A percentile compares a stretch with the other conserved stretches of the same genome.
Evolutionary conservation across 1,284 basidiomycete genomes (phyloP).

Genomic region (Pascua guehoae): DNA sequence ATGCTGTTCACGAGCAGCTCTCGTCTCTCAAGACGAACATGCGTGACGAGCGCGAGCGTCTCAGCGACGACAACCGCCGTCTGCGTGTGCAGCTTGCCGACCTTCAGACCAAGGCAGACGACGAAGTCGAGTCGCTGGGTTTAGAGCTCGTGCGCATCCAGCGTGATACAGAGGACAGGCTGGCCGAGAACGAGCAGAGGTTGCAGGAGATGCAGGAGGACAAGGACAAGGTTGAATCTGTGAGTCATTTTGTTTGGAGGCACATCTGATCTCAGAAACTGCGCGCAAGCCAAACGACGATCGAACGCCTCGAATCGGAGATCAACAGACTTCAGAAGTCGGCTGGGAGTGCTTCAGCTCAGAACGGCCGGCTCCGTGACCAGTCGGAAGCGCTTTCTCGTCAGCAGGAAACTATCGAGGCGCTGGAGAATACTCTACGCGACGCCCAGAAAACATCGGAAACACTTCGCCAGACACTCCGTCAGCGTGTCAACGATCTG

Average conservation of each 20-base stretch:
- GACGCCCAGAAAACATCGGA: slow-evolving; percentile 12
- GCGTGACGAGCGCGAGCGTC: slow-evolving; percentile 25
- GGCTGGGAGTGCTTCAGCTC: background rate
- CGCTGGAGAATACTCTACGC: slow-evolving; percentile 7
- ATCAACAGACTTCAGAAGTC: background rate
- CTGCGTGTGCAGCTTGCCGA: slow-evolving; percentile 25
- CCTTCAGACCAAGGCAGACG: slow-evolving; percentile 18
- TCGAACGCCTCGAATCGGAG: background rate
- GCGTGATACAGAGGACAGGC: slow-evolving; percentile 3
- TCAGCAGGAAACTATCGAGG: background rate
- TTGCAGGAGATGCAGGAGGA: slow-evolving; percentile 1
- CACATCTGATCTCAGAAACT: slow-evolving; percentile 3
- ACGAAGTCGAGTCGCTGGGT: slow-evolving; percentile 20
- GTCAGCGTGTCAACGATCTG: slow-evolving; percentile 14
- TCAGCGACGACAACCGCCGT: slow-evolving; percentile 30
- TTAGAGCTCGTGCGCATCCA: slow-evolving; percentile 1
- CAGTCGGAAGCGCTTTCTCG: background rate
- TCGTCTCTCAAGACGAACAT: slow-evolving; percentile 29
- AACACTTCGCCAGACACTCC: slow-evolving; percentile 16
- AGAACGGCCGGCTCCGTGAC: background rate
- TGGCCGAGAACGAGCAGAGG: background rate
- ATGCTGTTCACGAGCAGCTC: slow-evolving; percentile 32
- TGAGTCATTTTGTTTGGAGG: background rate
- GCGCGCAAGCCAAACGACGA: background rate
- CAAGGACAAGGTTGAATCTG: slow-evolving; percentile 6